Evolutionary conservation across 2,329 filamentous ascomycete species (phyloP), one percentile per base, ranked within the genome.

Genomic region (Fusarium pseudoanthophilum): DNA sequence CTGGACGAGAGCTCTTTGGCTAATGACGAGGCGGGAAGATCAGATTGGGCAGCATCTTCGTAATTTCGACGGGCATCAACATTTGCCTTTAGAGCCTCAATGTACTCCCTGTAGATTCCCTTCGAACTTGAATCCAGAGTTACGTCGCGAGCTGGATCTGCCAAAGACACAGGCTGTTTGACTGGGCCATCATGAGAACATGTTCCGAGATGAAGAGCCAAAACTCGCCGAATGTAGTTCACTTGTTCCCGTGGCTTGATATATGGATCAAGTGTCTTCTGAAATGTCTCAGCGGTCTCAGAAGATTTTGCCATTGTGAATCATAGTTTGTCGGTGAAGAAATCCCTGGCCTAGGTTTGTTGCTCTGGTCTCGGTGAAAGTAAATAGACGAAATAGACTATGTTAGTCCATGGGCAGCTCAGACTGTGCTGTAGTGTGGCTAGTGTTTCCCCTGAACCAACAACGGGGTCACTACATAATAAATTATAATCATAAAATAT

Each of bases 231-330:
- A 63, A 92, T 87, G 52, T 87, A 87, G 40, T 85, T 83, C 55
- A 86, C 84, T 73, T 92, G 88, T 64, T 91, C 88, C 32, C 89
- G 85, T 34, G 87, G 85, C 58, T 87, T 88, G 63, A 91, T 83
- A 68, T 85, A 90, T 9, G 87, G 86, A 39, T 84, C 81, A 28
- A 92, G 83, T 24, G 80, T 81, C 45, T 81, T 79, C 61, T 85
- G 83, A 39, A 87, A 79, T 39, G 80, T 80, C 53, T 82, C 77
- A 62, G 78, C 57, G 16, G 68, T 71, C 40, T 85, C 82, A 26
- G 81, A 65, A 36, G 82, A 60, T 70, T 78, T 72, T 26, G 73
- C 43, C 82, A 83, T 83, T 53, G 43, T 75, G 69, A 40, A 39
- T 67, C 61, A 46, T 76, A 60, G 58, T 73, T 59, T 67, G 69